Base-by-base conservation (phyloP, 257 asterid species). In the Cinchona pubescens region DNA sequence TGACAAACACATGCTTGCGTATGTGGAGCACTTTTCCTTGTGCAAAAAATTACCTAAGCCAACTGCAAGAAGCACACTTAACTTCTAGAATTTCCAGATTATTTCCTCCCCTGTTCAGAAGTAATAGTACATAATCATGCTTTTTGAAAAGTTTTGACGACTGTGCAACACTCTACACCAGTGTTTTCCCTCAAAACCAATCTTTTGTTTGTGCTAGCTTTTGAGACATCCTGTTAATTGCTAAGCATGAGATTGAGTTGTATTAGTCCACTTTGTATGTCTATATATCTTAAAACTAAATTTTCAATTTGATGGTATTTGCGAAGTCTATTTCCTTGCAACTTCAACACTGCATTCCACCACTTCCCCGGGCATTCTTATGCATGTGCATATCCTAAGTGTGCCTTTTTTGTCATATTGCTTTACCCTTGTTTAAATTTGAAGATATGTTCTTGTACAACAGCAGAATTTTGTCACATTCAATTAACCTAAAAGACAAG, bases 211-310 rank as follows among this genome's bases (percentile, higher is more conserved):
- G 38, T 60, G 19, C 21, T 40, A 10, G 66, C 66, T 29, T 60
- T 30, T 30, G 37, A 30, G 15, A 59, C 32, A 0, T 63, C 46
- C 63, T 55, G 13, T 30, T 45, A 23, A 73, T 61, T 32, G 42
- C 71, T 62, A 35, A 32, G 35, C 70, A 30, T 60, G 77, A 60
- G 60, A 18, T 59, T 59, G 35, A 37, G 30, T 49, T 34, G 25
- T 37, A 74, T 32, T 14, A 30, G 16, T 45, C 51, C 65, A 16
- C 37, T 53, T 15, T 21, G 45, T 11, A 29, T 34, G 38, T 23
- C 40, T 27, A 7, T 46, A 38, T 53, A 42, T 73, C 60, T 43
- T n/a, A n/a, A 59, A 40, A 9, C 45, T 12, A 60, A 18, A 27
- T 60, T 29, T 58, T 60, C 45, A 38, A 38, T 15, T 34, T 58